Percentiles rank a stretch among this genome's conserved stretches.
Evolutionary conservation across 768 basidiomycete genomes (phyloP).

Genomic region (Leccinum uliginosum): DNA sequence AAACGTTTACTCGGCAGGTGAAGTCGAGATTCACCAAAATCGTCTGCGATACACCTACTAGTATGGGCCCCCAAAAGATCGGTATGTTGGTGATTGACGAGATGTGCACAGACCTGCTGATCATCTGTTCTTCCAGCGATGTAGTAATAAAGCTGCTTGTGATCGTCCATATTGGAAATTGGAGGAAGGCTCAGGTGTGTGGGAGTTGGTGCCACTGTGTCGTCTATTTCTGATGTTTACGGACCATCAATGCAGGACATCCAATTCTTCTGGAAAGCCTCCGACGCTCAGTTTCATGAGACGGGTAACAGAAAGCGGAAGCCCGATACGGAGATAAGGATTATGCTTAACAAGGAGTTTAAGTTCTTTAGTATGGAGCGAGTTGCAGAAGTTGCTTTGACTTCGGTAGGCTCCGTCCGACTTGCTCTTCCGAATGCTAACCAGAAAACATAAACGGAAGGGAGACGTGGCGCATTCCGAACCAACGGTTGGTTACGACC

Average conservation of each 20-base stretch:
- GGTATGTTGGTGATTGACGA: slow-evolving; percentile 45
- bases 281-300: slow-evolving; percentile 97
- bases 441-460: slow-evolving; percentile 35
- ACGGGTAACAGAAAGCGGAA: slow-evolving; percentile 99
- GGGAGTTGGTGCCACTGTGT: neutral
- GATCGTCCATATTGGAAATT: slow-evolving; percentile 94
- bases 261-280: slow-evolving; percentile 97
- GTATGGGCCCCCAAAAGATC: slow-evolving; percentile 85
- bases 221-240: neutral
- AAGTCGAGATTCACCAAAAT: slow-evolving; percentile 97
- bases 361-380: slow-evolving; percentile 91
- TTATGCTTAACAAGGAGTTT: slow-evolving; percentile 87
- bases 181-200: slow-evolving; percentile 90
- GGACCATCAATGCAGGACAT: slow-evolving; percentile 59
- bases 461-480: slow-evolving; percentile 92
- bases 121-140: slow-evolving; percentile 96
- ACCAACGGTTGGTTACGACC: slow-evolving; percentile 93
- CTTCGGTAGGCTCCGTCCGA: slow-evolving; percentile 51
- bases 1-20: slow-evolving; percentile 95
- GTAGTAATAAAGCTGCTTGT: slow-evolving; percentile 94
- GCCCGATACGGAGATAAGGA: slow-evolving; percentile 96
- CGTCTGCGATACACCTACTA: slow-evolving; percentile 91
- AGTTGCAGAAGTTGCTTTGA: slow-evolving; percentile 76
- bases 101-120: neutral
- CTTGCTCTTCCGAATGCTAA: neutral